phyloP scores from a whole-genome alignment of 2,329 filamentous ascomycete species.

The Xylaria polymorpha region DNA sequence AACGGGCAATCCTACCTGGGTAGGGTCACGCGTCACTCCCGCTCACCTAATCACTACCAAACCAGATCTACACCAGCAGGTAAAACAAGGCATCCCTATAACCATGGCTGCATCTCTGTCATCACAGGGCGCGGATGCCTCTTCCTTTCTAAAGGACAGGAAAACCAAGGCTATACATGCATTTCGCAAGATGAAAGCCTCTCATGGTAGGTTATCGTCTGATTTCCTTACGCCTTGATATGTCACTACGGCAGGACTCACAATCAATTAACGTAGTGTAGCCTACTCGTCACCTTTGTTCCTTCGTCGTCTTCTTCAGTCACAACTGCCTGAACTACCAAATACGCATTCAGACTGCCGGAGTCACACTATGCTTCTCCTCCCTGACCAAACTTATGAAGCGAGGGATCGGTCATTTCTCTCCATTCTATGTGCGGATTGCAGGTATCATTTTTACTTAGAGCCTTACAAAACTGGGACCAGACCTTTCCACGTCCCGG shows the following conservation, averaged over 20 bases:
- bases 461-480: slow-evolving; percentile 36
- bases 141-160: not conserved
- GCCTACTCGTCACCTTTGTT: slow-evolving; percentile 49
- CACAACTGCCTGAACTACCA: slow-evolving; percentile 39
- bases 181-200: slow-evolving; percentile 17
- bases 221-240: not conserved
- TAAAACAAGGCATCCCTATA: not conserved
- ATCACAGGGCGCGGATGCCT: slow-evolving; percentile 3
- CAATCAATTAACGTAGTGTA: slow-evolving; percentile 30
- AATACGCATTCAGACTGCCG: slow-evolving; percentile 29
- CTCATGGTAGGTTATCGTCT: slow-evolving; percentile 28
- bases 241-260: not conserved
- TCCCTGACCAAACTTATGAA: slow-evolving; percentile 40
- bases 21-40: not conserved
- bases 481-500: slow-evolving; percentile 20
- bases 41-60: not conserved
- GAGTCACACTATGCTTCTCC: slow-evolving; percentile 47
- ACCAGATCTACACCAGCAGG: not conserved
- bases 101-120: slow-evolving; percentile 23
- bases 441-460: slow-evolving; percentile 49
- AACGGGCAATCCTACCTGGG: not conserved
- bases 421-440: slow-evolving; percentile 46
- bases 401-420: slow-evolving; percentile 36
- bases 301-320: slow-evolving; percentile 44
- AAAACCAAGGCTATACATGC: slow-evolving; percentile 25